A percentile compares a stretch with the other conserved stretches of the same genome.
Conservation (phyloP, 257 asterid genomes). For the Solanum chilense region DNA sequence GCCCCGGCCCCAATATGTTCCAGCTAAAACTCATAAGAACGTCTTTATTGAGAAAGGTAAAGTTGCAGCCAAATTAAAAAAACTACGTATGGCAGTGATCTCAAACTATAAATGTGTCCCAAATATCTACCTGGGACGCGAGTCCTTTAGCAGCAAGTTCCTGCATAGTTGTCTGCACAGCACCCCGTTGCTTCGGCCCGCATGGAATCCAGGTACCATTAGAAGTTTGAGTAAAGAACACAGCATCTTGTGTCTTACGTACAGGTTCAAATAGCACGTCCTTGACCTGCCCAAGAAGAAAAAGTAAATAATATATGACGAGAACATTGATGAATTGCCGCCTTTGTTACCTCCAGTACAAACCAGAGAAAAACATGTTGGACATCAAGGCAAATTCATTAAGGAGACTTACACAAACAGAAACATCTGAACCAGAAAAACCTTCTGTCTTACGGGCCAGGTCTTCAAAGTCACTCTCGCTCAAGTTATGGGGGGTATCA, state of each 20-base stretch:
- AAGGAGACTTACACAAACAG: constrained; percentile 36
- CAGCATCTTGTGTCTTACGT: constrained; percentile 95
- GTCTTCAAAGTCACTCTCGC: constrained; percentile 35
- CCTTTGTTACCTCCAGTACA: not conserved
- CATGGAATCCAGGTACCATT: constrained; percentile 75
- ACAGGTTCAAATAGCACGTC: constrained; percentile 96
- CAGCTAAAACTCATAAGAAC: not conserved
- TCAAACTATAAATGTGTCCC: not conserved
- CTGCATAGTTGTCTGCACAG: constrained; percentile 76
- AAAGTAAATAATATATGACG: not conserved
- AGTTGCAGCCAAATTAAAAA: not conserved
- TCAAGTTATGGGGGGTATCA: constrained; percentile 47
- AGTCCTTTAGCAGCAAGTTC: constrained; percentile 82
- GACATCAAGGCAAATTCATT: not conserved
- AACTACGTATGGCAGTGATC: not conserved
- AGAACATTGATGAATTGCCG: not conserved
- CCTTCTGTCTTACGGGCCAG: constrained; percentile 39
- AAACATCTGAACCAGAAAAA: constrained; percentile 46
- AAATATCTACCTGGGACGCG: constrained; percentile 53
- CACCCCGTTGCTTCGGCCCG: constrained; percentile 83
- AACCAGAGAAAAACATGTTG: not conserved
- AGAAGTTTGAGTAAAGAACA: constrained; percentile 54
- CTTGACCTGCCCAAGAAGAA: constrained; percentile 53
- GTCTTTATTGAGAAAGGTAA: not conserved
- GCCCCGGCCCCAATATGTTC: not conserved